phyloP scores from a whole-genome alignment of 2,329 filamentous ascomycete genomes.

The Fusarium anthophilum region DNA sequence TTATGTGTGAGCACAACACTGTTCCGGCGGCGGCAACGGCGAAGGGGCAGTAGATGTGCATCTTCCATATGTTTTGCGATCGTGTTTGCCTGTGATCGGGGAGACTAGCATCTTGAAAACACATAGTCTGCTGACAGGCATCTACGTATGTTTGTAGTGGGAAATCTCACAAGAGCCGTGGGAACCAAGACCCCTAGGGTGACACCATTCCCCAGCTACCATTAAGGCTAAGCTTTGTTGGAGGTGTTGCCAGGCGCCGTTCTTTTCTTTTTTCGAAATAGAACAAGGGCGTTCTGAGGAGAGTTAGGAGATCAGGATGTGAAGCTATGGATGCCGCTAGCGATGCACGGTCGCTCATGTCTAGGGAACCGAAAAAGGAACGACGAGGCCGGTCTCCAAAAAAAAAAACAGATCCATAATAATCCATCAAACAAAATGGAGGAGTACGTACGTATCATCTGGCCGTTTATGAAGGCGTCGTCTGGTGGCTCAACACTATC shows the following conservation, averaged over 20 bases:
- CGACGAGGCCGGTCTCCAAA: background rate
- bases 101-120: constrained; percentile 21
- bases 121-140: constrained; percentile 19
- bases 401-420: constrained; percentile 16
- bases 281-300: constrained; percentile 17
- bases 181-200: constrained; percentile 5
- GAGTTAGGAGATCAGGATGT: constrained; percentile 29
- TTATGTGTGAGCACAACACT: background rate
- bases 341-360: constrained; percentile 31
- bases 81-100: constrained; percentile 7
- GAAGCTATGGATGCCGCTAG: constrained; percentile 27
- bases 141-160: background rate
- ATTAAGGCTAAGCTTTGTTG: constrained; percentile 37
- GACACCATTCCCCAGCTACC: constrained; percentile 36
- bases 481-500: constrained; percentile 12
- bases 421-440: constrained; percentile 13
- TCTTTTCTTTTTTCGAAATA: constrained; percentile 30
- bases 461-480: constrained; percentile 1
- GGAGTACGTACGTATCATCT: constrained; percentile 13
- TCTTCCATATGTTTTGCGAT: background rate
- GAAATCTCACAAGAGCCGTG: background rate
- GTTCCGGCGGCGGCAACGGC: background rate
- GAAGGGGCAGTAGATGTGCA: background rate
- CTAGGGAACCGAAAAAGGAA: constrained; percentile 17
- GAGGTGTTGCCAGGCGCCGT: constrained; percentile 29